These are phyloP conservation scores for Blumeria graminis DNA, from an alignment of 2,329 filamentous ascomycete genomes.

Conservation along the genomic window DNA sequence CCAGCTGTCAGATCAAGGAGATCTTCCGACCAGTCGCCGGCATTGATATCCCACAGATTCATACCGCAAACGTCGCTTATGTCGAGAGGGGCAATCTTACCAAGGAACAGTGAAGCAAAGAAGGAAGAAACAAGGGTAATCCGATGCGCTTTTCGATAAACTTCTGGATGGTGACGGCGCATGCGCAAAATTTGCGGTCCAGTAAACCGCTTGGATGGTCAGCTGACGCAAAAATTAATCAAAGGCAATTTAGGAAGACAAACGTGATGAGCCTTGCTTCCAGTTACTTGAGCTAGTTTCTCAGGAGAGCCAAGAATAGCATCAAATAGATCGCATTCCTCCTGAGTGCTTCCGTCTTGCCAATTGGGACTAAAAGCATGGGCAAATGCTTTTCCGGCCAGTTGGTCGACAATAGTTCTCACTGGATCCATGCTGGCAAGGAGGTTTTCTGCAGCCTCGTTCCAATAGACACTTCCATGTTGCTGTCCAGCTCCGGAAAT, in stretches of 20 bases:
- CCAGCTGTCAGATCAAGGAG: conserved; percentile 51
- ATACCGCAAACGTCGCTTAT: conserved; percentile 89
- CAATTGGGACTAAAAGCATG: conserved; percentile 84
- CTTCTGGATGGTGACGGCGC: conserved; percentile 51
- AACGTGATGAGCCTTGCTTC: conserved; percentile 87
- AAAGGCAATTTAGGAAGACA: conserved; percentile 15
- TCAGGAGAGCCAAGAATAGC: conserved; percentile 38
- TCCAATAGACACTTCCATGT: conserved; percentile 95
- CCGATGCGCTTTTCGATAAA: conserved; percentile 56
- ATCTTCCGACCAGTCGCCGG: conserved; percentile 46
- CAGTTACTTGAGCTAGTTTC: conserved; percentile 54
- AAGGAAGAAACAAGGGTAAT: conserved; percentile 94
- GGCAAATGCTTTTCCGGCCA: conserved; percentile 41
- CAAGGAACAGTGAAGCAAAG: conserved; percentile 72
- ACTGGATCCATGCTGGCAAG: conserved; percentile 35
- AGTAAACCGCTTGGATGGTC: conserved; percentile 49
- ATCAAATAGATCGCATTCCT: conserved; percentile 78
- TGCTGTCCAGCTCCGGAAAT: conserved; percentile 89
- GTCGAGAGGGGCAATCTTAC: conserved; percentile 67
- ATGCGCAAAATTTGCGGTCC: conserved; percentile 91
- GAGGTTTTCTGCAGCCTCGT: conserved; percentile 36
- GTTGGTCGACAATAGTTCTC: conserved; percentile 45
- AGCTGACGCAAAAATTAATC: background rate
- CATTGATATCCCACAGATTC: conserved; percentile 81
- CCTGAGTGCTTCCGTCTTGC: conserved; percentile 91